Base-by-base conservation (phyloP, 1,139 yeast genomes). In the Debaryomyces robertsiae region DNA sequence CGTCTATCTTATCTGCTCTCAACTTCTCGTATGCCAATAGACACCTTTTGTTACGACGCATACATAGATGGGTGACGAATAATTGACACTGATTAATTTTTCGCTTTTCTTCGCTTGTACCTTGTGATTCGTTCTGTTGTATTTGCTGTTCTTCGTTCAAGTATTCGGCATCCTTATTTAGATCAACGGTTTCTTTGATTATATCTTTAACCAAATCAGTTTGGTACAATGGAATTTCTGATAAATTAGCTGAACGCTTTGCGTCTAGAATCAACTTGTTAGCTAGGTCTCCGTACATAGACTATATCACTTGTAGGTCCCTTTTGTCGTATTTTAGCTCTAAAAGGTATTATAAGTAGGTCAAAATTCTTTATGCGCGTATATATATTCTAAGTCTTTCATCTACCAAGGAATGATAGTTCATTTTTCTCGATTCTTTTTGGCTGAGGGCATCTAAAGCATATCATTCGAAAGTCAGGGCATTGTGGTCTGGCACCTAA, bases 241-340 rank as follows among this genome's bases (percentile, higher is more conserved):
- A 83, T 31, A 93, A 67, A 33, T 79, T 77, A 44, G 75, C 73
- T 0, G 95, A 73, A 49, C 98, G 69, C 49, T 90, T 85, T 10
- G 98, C 94, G 47, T 93, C 98, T 30, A 82, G 71, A 3, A 88
- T 75, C 19, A 93, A 77, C 58, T 93, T 93, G 45, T 82, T 79
- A 1, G 94, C 96, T 3, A 78, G 57, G 53, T 91, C 98, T 25
- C 98, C 98, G 55, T 88, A 87, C 98, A 93, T 93, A 19, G 27
- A 32, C 32, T 24, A 30, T 29, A 9, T 11, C 15, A 29, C 11
- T 16, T 10, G 6, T 35, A 25, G 16, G 28, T 18, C 16, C 6
- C 13, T 30, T 30, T 7, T n/a, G n/a, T n/a, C n/a, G n/a, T n/a
- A n/a, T n/a, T n/a, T n/a, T n/a, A n/a, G n/a, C n/a, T n/a, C 7